A percentile compares a stretch with the other conserved stretches of the same genome.
Evolutionary conservation across 371 early-diverging fungal genomes (phyloP).

Genomic region (Encephalitozoon romaleae): DNA sequence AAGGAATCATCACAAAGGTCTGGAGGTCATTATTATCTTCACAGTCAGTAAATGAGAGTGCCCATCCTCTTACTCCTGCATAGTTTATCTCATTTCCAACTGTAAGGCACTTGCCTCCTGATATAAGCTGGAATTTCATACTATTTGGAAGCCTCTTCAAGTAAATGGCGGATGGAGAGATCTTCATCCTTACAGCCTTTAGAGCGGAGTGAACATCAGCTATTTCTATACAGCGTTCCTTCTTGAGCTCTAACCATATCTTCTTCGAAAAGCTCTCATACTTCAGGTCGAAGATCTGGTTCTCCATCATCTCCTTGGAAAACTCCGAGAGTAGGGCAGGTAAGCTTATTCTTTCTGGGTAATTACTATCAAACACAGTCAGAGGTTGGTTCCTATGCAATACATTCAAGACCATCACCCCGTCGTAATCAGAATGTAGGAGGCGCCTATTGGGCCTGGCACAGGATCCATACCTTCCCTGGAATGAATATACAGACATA

Average conservation of each 20-base stretch:
- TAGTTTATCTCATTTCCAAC: background rate
- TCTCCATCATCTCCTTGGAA: background rate
- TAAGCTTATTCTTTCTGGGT: background rate
- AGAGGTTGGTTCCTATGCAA: background rate
- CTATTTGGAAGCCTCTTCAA: background rate
- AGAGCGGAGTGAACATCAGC: background rate
- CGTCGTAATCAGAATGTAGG: background rate
- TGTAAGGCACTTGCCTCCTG: slow-evolving; percentile 10
- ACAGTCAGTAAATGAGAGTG: slow-evolving; percentile 5
- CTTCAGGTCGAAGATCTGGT: slow-evolving; percentile 14
- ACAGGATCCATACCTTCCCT: background rate
- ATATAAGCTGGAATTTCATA: slow-evolving; percentile 12
- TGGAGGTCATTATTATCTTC: background rate
- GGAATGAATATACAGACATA: background rate
- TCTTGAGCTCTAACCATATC: background rate
- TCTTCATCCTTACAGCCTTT: background rate
- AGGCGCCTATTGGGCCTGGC: background rate
- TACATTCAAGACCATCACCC: slow-evolving; percentile 13
- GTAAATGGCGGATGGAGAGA: background rate
- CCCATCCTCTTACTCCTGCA: background rate
- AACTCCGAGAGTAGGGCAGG: slow-evolving; percentile 6
- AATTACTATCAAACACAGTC: background rate
- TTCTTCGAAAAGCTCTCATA: background rate
- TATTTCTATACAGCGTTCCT: background rate
- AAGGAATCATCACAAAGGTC: slow-evolving; percentile 20